Evolutionary conservation across 2,329 filamentous ascomycete species (phyloP).

Genomic region (Colletotrichum kahawae): DNA sequence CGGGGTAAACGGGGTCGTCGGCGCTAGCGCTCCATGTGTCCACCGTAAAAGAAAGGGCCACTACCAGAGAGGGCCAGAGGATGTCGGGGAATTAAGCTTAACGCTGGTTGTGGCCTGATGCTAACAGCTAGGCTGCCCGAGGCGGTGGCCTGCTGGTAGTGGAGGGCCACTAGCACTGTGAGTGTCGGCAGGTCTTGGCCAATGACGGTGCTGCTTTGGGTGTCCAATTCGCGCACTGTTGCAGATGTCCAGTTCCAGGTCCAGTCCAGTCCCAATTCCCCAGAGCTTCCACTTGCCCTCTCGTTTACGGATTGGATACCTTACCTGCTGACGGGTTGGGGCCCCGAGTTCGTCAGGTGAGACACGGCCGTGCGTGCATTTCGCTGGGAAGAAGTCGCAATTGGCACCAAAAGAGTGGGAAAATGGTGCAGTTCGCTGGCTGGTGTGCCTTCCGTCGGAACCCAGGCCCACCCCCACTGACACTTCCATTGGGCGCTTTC

Average conservation of each 20-base stretch:
- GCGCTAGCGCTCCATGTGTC: background rate
- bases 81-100: constrained; percentile 20
- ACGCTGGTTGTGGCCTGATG: background rate
- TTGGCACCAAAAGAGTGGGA: background rate
- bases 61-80: background rate
- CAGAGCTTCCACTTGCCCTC: background rate
- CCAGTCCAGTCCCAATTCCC: background rate
- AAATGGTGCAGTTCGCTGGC: background rate
- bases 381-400: background rate
- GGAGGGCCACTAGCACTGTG: background rate
- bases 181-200: background rate
- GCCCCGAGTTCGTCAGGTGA: background rate
- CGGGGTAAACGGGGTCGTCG: background rate
- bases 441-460: background rate
- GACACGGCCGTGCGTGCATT: background rate
- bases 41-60: constrained; percentile 1
- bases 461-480: background rate
- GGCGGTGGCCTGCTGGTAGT: background rate
- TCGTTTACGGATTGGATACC: background rate
- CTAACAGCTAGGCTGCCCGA: background rate
- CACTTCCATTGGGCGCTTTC: background rate
- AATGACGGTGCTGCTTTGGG: background rate
- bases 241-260: background rate
- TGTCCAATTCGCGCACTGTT: too few species aligned
- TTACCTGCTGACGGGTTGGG: background rate